A percentile compares a stretch with the other conserved stretches of the same genome.
Conservation (phyloP, 495 filamentous ascomycete species). For the Penicillium coprophilum region DNA sequence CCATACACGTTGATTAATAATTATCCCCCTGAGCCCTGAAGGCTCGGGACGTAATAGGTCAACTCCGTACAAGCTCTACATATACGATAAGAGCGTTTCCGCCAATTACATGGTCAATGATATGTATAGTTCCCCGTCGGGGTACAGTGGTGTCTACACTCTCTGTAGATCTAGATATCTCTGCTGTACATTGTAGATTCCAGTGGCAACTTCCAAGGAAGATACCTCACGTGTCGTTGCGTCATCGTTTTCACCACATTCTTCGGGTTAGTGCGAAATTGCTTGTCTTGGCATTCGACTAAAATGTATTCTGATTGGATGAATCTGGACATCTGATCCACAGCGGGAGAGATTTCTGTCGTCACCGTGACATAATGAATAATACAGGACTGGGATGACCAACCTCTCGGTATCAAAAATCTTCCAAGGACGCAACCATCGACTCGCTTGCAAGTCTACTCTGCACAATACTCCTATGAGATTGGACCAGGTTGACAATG, state of each 20-base stretch:
- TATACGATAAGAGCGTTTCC: too few relatives aligned
- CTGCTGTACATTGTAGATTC: too few relatives aligned
- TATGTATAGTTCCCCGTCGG: too few relatives aligned
- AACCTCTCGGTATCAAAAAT: slow-evolving; percentile 1
- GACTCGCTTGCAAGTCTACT: not conserved
- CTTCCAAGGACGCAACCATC: slow-evolving; percentile 4
- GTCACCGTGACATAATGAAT: slow-evolving; percentile 30
- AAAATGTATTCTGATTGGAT: slow-evolving; percentile 31
- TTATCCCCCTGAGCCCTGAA: too few relatives aligned
- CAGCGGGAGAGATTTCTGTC: slow-evolving; percentile 31
- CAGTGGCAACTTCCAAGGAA: slow-evolving; percentile 5
- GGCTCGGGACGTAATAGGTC: not conserved
- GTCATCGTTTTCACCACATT: slow-evolving; percentile 20
- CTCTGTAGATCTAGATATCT: not conserved
- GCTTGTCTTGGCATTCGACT: slow-evolving; percentile 3
- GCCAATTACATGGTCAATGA: too few relatives aligned
- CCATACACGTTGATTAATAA: too few relatives aligned
- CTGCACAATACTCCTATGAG: slow-evolving; percentile 16
- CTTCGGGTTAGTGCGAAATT: slow-evolving; percentile 1
- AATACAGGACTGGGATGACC: slow-evolving; percentile 1
- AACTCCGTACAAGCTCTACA: not conserved
- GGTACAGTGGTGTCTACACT: too few relatives aligned
- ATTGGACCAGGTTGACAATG: not conserved
- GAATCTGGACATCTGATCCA: not conserved
- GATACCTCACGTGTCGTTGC: slow-evolving; percentile 10